Evolutionary conservation across 73 alveolate genomes (phyloP), one percentile per base, ranked within the genome.

Genomic region (Urostyla sp.): DNA sequence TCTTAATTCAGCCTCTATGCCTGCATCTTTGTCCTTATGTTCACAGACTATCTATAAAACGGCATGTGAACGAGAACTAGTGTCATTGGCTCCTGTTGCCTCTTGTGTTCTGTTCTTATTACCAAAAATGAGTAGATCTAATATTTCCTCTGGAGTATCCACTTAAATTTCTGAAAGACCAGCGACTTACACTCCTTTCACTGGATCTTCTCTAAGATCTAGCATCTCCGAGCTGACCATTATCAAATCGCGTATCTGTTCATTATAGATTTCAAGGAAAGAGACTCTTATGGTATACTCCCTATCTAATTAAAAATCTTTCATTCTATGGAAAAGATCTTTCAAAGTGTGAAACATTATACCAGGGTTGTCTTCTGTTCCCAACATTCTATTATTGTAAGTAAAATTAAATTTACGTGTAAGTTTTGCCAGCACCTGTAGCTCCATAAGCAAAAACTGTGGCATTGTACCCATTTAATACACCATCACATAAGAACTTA

Each of bases 361-460:
- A 6, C 99, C 99, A 0, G 98, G 98, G 55, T 91, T 91, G 36
- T 89, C 87, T 48, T 92, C 92, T 30, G 91, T 87, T 18, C 99
- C 99, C 30, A 95, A 73, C 99, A 96, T 96, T 8, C 75, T 58
- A 61, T 28, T 31, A 4, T 15, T 23, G 45, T 11, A 7, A 4
- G 21, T 56, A 30, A 32, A n/a, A 46, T 43, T 6, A 21, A 15
- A 6, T 56, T 53, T 80, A 87, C 84, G 99, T 97, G 90, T 94
- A 96, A 34, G 99, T 95, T 90, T 97, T 97, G 38, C 99, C 99
- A 44, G 99, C 98, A 13, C 99, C 99, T 0, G 99, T 97, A 0
- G 99, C 98, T 0, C 99, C 99, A 89, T 96, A 97, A 0, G 99
- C 99, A 85, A 97, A 97, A 0, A 97, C 99, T 11, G 99, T 95